A percentile compares a stretch with the other conserved stretches of the same genome.
phyloP scores from a whole-genome alignment of 164 flowering plant species.

The Nelumbo lutea region DNA sequence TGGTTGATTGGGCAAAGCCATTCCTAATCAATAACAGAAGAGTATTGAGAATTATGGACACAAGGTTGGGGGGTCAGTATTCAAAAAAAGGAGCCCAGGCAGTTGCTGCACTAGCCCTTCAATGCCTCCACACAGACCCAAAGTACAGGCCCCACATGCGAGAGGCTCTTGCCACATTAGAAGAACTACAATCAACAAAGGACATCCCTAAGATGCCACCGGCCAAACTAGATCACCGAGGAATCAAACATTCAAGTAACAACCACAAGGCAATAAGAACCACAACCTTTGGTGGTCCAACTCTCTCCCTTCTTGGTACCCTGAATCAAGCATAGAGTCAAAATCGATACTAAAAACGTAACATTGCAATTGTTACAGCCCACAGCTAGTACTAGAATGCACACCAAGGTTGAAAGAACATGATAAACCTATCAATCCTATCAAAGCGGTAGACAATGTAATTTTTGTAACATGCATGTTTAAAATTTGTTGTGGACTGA shows the following conservation, averaged over 20 bases:
- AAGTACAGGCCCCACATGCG: constrained; percentile 62
- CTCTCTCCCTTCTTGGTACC: too few species aligned
- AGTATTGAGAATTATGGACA: constrained; percentile 77
- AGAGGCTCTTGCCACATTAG: constrained; percentile 44
- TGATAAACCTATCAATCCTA: too few species aligned
- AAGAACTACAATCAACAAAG: constrained; percentile 35
- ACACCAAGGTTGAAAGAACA: too few species aligned
- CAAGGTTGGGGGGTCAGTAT: constrained; percentile 78
- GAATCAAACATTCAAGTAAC: constrained; percentile 13
- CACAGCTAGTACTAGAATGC: too few species aligned
- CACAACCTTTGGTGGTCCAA: neutral
- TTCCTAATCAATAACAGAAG: constrained; percentile 50
- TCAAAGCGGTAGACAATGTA: too few species aligned
- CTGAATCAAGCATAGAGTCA: too few species aligned
- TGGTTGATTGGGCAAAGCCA: constrained; percentile 89
- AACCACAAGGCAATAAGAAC: constrained; percentile 5
- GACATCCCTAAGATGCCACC: constrained; percentile 21
- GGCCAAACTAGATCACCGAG: constrained; percentile 12
- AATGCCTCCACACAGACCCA: constrained; percentile 61
- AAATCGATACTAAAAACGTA: too few species aligned
- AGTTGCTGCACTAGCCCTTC: constrained; percentile 58
- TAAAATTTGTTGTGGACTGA: too few species aligned
- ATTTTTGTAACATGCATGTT: too few species aligned
- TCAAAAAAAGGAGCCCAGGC: constrained; percentile 68
- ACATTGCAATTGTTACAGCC: too few species aligned